phyloP scores from a whole-genome alignment of 495 filamentous ascomycete species.

The Xylaria acuta region DNA sequence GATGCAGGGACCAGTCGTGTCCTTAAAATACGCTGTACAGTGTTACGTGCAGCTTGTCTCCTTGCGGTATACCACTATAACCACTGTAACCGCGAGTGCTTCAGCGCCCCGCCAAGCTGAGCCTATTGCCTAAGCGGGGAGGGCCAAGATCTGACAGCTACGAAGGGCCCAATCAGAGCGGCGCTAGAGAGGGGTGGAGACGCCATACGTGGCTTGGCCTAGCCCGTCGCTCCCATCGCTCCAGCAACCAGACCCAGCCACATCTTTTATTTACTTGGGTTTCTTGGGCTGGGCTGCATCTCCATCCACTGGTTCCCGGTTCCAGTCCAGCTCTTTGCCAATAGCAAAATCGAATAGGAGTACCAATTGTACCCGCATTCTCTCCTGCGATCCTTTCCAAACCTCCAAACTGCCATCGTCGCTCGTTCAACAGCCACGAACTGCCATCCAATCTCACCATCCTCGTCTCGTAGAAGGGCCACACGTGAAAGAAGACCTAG shows the following conservation, averaged over 20 bases:
- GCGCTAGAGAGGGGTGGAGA: background rate
- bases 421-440: constrained; percentile 26
- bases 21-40: background rate
- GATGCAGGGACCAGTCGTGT: constrained; percentile 10
- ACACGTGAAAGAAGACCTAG: constrained; percentile 32
- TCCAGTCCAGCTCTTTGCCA: constrained; percentile 4
- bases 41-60: background rate
- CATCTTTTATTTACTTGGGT: constrained; percentile 45
- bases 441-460: constrained; percentile 31
- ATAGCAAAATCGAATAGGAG: constrained; percentile 34
- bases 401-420: constrained; percentile 24
- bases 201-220: constrained; percentile 28
- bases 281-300: constrained; percentile 24
- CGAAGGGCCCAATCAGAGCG: background rate
- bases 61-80: background rate
- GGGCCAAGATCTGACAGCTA: background rate
- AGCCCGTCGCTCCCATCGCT: constrained; percentile 28
- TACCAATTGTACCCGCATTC: constrained; percentile 32
- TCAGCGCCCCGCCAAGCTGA: constrained; percentile 8
- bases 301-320: background rate
- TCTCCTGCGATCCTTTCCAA: constrained; percentile 24
- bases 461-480: constrained; percentile 33
- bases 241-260: constrained; percentile 42
- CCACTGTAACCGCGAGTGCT: background rate
- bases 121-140: background rate